These are phyloP conservation scores for Alternaria brassicae DNA, from an alignment of 2,329 filamentous ascomycete genomes.

Conservation along the genomic window DNA sequence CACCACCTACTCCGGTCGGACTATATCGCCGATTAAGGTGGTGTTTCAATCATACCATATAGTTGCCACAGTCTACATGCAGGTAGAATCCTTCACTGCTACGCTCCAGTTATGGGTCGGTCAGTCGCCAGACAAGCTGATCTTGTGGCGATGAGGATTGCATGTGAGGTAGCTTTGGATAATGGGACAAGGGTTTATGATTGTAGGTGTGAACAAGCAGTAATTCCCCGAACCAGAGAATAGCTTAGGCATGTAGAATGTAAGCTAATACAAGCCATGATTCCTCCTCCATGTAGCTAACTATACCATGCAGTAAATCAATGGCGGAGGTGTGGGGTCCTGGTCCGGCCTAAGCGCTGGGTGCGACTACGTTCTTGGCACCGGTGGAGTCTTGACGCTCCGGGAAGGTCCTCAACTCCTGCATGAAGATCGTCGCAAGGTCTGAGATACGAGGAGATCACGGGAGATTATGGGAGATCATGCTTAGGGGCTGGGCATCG, in stretches of 20 bases:
- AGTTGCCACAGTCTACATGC: not conserved
- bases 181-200: not conserved
- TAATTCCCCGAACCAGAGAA: not conserved
- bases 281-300: conserved; percentile 5
- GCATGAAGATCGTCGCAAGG: conserved; percentile 13
- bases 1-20: no score
- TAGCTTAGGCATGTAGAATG: not conserved
- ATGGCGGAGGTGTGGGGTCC: conserved; percentile 4
- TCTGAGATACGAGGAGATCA: conserved; percentile 16
- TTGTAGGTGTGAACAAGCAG: not conserved
- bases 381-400: conserved; percentile 9
- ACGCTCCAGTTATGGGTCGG: not conserved
- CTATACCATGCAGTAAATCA: conserved; percentile 4
- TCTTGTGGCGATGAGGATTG: conserved; percentile 1
- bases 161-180: not conserved
- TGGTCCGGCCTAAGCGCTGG: conserved; percentile 11
- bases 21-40: not conserved
- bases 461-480: conserved; percentile 15
- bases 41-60: not conserved
- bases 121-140: not conserved
- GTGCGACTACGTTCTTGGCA: conserved; percentile 10
- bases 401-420: conserved; percentile 12
- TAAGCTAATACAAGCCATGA: conserved; percentile 5
- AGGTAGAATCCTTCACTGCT: not conserved
- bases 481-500: not conserved